Base-by-base conservation (phyloP, 1,284 basidiomycete genomes). In the Cryptococcus hybrid region DNA sequence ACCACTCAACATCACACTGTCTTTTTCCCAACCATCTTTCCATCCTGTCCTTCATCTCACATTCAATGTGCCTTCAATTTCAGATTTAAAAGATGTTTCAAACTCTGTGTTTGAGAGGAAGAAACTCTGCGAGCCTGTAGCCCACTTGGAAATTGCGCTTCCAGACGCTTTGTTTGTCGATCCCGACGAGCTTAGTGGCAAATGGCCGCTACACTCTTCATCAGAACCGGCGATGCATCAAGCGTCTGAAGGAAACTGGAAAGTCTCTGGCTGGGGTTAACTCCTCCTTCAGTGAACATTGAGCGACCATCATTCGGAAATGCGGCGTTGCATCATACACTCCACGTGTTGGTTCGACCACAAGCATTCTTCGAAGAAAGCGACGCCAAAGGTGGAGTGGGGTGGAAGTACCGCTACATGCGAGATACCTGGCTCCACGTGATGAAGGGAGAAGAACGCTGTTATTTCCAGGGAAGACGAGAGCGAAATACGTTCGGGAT, bases 371-470 rank as follows among this genome's bases (percentile, higher is more conserved):
- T 1, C 30, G 18, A 37, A 42, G 34, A 39, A 9, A 24, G 43
- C 24, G 24, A 48, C n/a, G 12, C 35, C 37, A 18, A 36, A 43
- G 24, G 43, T 43, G 9, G 49, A 9, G 12, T 38, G 47, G 37
- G 3, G 46, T 67, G 40, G 65, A 69, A 3, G 55, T 75, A 12
- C 74, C 72, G 0, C 56, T 75, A 15, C 74, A 75, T 55, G 69
- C 62, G 40, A 55, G 74, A n/a, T 75, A 75, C 55, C 59, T 74
- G 2, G 39, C 49, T 1, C 71, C 74, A 0, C 48, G 38, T 5
- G 61, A 57, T 9, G 13, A 38, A 3, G 67, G 69, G 12, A 39
- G 50, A 35, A 42, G 38, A 46, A 42, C 44, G 15, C 46, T 64
- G 8, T 4, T 55, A 7, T 62, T 63, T 34, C 56, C 58, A n/a